A percentile compares a stretch with the other conserved stretches of the same genome.
Conservation (phyloP, 345 rosid genomes). For the Cardamine occulta region DNA sequence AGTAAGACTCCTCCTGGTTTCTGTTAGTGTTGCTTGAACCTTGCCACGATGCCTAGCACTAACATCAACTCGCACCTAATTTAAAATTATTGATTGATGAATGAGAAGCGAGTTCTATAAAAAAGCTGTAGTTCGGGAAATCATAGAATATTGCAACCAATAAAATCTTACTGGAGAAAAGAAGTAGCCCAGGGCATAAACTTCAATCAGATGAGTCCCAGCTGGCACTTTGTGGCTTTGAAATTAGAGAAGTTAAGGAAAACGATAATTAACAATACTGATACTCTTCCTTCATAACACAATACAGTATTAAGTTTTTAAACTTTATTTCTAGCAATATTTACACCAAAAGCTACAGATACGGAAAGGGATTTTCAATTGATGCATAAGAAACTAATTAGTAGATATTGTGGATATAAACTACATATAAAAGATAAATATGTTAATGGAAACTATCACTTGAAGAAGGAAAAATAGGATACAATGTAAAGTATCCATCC, state of each 20-base stretch:
- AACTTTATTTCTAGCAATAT: neutral
- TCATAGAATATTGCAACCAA: constrained; percentile 8
- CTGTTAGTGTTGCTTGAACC: constrained; percentile 94
- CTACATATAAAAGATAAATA: too few relatives aligned
- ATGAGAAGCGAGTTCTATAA: neutral
- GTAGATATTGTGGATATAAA: too few relatives aligned
- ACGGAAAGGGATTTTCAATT: neutral
- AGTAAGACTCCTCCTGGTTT: constrained; percentile 79
- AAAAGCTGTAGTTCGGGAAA: too few relatives aligned
- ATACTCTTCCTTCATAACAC: constrained; percentile 20
- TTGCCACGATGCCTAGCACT: constrained; percentile 94
- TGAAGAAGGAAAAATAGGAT: constrained; percentile 47
- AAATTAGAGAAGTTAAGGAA: constrained; percentile 57
- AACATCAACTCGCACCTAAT: constrained; percentile 95
- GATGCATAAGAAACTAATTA: too few relatives aligned
- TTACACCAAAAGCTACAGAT: constrained; percentile 8
- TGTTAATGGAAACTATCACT: neutral
- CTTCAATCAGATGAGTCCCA: constrained; percentile 97
- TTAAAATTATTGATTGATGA: constrained; percentile 23
- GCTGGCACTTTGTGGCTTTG: constrained; percentile 81
- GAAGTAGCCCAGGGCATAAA: constrained; percentile 80
- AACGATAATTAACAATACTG: constrained; percentile 7
- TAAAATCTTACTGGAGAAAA: constrained; percentile 81
- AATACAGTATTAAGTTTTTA: neutral
- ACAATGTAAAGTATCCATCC: constrained; percentile 98